Evolutionary conservation across 2,329 filamentous ascomycete genomes (phyloP).

Genomic region (Fusarium cyanostomum): DNA sequence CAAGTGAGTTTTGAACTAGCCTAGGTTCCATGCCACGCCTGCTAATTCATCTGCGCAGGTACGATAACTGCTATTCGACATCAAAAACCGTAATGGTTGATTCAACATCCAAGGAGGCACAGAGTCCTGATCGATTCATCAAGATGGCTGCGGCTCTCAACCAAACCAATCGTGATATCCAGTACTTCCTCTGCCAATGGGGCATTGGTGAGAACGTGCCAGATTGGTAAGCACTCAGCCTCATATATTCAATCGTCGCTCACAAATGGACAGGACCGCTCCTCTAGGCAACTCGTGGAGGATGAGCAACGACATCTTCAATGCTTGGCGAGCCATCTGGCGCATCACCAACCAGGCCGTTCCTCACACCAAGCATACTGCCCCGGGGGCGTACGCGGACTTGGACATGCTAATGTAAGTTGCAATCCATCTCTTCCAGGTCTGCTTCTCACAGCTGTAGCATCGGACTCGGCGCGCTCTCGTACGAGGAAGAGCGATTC

Average conservation of each 20-base stretch:
- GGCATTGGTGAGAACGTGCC: conserved; percentile 59
- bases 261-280: conserved; percentile 47
- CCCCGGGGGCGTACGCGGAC: conserved; percentile 59
- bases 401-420: conserved; percentile 62
- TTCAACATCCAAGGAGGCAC: conserved; percentile 50
- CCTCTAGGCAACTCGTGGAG: conserved; percentile 58
- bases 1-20: conserved; percentile 52
- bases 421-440: fast-evolving
- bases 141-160: conserved; percentile 57
- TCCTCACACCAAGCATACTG: conserved; percentile 56
- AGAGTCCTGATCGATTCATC: conserved; percentile 54
- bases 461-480: conserved; percentile 58
- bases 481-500: conserved; percentile 58
- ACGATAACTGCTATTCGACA: conserved; percentile 60
- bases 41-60: conserved; percentile 39
- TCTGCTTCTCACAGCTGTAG: conserved; percentile 34
- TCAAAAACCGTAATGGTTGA: conserved; percentile 55
- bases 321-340: conserved; percentile 60
- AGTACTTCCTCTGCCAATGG: conserved; percentile 64
- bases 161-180: conserved; percentile 51
- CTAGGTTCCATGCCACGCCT: fast-evolving
- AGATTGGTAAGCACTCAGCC: conserved; percentile 47
- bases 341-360: conserved; percentile 62
- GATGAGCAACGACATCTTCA: conserved; percentile 64
- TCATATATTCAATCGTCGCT: neutral